These are phyloP conservation scores for Eutrema heterophyllum DNA, from an alignment of 345 rosid genomes.

Conservation along the genomic window DNA sequence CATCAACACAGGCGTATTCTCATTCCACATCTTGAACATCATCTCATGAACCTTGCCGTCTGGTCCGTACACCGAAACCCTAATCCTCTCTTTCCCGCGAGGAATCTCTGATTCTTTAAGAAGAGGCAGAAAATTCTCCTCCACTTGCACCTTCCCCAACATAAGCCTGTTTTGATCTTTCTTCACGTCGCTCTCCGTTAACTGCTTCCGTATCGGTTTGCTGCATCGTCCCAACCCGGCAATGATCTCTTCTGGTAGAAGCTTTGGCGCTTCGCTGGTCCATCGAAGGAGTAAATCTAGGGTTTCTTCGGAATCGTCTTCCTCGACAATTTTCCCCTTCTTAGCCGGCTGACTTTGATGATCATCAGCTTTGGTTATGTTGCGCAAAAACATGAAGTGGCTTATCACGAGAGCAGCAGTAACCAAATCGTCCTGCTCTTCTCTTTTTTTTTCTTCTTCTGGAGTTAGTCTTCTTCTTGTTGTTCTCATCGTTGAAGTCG, in stretches of 20 bases:
- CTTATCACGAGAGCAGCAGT: neutral
- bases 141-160: neutral
- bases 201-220: constrained; percentile 5
- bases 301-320: neutral
- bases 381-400: neutral
- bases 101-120: neutral
- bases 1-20: neutral
- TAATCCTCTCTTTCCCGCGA: neutral
- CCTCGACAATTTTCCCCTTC: neutral
- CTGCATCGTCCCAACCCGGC: neutral
- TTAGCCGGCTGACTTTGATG: neutral
- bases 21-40: neutral
- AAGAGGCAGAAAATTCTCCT: neutral
- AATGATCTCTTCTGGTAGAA: neutral
- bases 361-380: neutral
- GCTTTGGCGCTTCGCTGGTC: neutral
- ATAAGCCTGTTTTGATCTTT: neutral
- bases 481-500: neutral
- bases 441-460: neutral
- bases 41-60: neutral
- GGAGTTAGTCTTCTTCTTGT: neutral
- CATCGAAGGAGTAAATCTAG: neutral
- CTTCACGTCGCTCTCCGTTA: constrained; percentile 5
- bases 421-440: neutral
- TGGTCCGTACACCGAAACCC: constrained; percentile 12